Percentiles rank a stretch among this genome's conserved stretches.
Evolutionary conservation across 2,329 filamentous ascomycete species (phyloP).

Genomic region (Ophiostoma ips): DNA sequence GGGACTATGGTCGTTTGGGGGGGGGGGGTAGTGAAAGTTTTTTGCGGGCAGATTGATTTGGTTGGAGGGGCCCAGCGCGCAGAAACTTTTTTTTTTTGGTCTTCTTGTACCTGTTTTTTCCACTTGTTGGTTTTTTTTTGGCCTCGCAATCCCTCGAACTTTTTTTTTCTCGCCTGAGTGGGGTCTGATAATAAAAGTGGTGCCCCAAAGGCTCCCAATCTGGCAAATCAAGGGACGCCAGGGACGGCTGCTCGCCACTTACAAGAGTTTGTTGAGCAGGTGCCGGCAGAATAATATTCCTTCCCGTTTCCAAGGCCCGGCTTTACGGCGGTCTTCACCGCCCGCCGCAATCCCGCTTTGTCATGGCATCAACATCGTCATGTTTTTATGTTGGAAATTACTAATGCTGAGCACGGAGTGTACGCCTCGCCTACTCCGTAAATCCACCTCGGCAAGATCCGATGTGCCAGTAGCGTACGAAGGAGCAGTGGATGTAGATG

Average conservation of each 20-base stretch:
- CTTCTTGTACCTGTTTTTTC: background rate
- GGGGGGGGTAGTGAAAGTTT: conserved; percentile 3
- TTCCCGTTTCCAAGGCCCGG: too few species aligned
- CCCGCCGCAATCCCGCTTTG: too few species aligned
- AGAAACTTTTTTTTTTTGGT: conserved; percentile 7
- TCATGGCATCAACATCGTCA: too few species aligned
- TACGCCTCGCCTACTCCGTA: too few species aligned
- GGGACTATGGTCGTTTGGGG: background rate
- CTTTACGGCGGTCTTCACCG: too few species aligned
- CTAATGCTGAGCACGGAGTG: too few species aligned
- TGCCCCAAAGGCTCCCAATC: background rate
- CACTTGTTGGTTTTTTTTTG: conserved; percentile 8
- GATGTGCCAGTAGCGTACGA: too few species aligned
- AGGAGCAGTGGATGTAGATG: too few species aligned
- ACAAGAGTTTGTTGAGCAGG: background rate
- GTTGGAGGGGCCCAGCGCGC: conserved; percentile 4
- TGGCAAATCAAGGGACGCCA: background rate
- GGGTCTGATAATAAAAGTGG: conserved; percentile 7
- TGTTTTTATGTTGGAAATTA: too few species aligned
- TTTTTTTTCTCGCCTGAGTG: conserved; percentile 10
- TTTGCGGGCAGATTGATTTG: conserved; percentile 5
- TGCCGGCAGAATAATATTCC: conserved; percentile 11
- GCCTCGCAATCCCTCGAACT: background rate
- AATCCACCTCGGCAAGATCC: too few species aligned
- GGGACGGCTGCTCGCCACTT: background rate